Conservation (phyloP, 106 monocot species). For the Dendrobium officinale region DNA sequence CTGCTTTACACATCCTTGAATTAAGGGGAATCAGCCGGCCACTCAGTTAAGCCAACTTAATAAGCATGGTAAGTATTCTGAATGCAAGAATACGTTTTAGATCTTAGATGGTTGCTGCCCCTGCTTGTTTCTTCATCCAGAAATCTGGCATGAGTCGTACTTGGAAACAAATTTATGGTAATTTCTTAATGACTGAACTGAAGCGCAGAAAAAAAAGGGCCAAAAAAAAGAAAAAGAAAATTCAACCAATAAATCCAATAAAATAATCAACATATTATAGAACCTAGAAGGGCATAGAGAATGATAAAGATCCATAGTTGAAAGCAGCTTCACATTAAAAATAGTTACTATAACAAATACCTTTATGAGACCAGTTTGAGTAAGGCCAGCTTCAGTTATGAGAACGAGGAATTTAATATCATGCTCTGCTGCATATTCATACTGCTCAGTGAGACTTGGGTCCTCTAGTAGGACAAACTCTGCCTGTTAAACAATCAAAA, state of each 20-base stretch:
- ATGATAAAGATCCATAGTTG: not conserved
- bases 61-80: not conserved
- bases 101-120: not conserved
- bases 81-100: not conserved
- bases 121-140: not conserved
- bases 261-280: not conserved
- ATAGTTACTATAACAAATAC: slow-evolving; percentile 20
- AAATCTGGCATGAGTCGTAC: not conserved
- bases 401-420: slow-evolving; percentile 85
- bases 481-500: slow-evolving; percentile 36
- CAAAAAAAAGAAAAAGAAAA: too few relatives aligned
- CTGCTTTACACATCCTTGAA: too few relatives aligned
- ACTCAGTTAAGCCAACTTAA: not conserved
- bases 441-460: slow-evolving; percentile 89
- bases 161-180: too few relatives aligned
- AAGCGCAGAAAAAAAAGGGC: too few relatives aligned
- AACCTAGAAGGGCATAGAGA: not conserved
- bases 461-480: slow-evolving; percentile 66
- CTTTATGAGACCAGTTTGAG: slow-evolving; percentile 69
- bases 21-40: not conserved
- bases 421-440: slow-evolving; percentile 95
- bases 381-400: slow-evolving; percentile 78
- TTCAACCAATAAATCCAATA: not conserved
- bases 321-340: not conserved
- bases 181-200: too few relatives aligned